Evolutionary conservation across 2,329 filamentous ascomycete species (phyloP), one percentile per base, ranked within the genome.

Genomic region (Sclerotiophoma versabilis): DNA sequence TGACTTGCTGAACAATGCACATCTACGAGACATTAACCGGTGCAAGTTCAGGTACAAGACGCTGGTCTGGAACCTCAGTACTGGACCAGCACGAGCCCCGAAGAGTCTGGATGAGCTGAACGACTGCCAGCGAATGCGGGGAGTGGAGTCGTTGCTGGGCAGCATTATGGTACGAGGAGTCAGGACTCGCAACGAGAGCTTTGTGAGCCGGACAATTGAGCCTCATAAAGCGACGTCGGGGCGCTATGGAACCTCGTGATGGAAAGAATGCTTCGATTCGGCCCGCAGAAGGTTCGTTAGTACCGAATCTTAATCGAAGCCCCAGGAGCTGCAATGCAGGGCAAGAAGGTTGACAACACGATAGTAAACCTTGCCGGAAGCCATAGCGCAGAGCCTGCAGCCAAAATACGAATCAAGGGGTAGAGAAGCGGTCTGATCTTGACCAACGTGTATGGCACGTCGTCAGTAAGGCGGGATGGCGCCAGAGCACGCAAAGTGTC

Each of bases 401-500:
- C 27, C 25, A 48, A 29, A 14, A 25, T 11, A 19, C n/a, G 33
- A 30, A 44, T 25, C 15, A 20, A 19, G n/a, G 22, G 27, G 22
- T 26, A 20, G 20, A 47, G 37, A 37, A 54, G 64, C 51, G 43
- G 43, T 54, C 30, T 37, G 30, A 55, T 42, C 33, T 37, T 54
- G 54, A 52, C 36, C 14, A 17, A 34, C 52, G 39, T 33, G 43
- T 43, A 60, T 63, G 44, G 49, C 54, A 63, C 55, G 54, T 39
- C 51, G 30, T 34, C 34, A 44, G 26, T 49, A 36, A 49, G 26
- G 56, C 46, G 49, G 25, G 30, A 57, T 65, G 58, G 55, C 58
- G 62, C 53, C 56, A 57, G 51, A 34, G 34, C 56, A 61, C 43
- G 59, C 54, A 59, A 59, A 43, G 42, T 53, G 48, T 52, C 54